Evolutionary conservation across 441 rosid genomes (phyloP).

Genomic region (Mallotus japonicus): DNA sequence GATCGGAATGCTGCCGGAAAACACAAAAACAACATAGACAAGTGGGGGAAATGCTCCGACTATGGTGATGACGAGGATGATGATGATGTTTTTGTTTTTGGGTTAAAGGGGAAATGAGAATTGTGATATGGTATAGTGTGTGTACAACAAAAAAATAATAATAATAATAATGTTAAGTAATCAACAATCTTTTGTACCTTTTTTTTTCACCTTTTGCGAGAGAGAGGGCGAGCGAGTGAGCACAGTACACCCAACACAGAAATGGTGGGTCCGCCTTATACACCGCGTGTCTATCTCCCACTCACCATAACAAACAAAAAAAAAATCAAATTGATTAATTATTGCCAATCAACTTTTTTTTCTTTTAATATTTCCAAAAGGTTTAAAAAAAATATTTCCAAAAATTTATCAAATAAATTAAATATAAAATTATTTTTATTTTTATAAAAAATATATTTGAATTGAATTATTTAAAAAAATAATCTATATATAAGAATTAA

Average conservation of each 20-base stretch:
- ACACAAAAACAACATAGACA: slow-evolving; percentile 19
- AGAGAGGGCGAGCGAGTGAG: slow-evolving; percentile 1
- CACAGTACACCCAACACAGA: slow-evolving; percentile 20
- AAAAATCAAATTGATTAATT: too few species aligned
- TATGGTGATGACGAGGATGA: slow-evolving; percentile 33
- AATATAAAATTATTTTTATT: too few species aligned
- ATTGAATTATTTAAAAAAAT: too few species aligned
- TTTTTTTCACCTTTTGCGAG: not conserved
- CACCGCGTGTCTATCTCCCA: slow-evolving; percentile 38
- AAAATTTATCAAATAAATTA: too few species aligned
- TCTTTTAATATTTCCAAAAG: too few species aligned
- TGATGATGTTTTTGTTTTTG: slow-evolving; percentile 18
- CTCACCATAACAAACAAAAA: slow-evolving; percentile 8
- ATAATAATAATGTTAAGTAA: slow-evolving; percentile 4
- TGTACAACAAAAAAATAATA: slow-evolving; percentile 13
- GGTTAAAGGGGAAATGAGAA: slow-evolving; percentile 2
- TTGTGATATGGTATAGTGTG: slow-evolving; percentile 20
- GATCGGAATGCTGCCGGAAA: slow-evolving; percentile 29
- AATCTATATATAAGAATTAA: too few species aligned
- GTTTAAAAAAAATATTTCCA: too few species aligned
- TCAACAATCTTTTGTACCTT: slow-evolving; percentile 7
- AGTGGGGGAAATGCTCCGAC: slow-evolving; percentile 23
- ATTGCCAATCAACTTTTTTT: too few species aligned
- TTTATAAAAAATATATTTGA: too few species aligned
- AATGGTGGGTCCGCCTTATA: slow-evolving; percentile 42